These are phyloP conservation scores for Wallacemonas sp. DNA, from an alignment of 208 protist genomes.

Conservation along the genomic window DNA sequence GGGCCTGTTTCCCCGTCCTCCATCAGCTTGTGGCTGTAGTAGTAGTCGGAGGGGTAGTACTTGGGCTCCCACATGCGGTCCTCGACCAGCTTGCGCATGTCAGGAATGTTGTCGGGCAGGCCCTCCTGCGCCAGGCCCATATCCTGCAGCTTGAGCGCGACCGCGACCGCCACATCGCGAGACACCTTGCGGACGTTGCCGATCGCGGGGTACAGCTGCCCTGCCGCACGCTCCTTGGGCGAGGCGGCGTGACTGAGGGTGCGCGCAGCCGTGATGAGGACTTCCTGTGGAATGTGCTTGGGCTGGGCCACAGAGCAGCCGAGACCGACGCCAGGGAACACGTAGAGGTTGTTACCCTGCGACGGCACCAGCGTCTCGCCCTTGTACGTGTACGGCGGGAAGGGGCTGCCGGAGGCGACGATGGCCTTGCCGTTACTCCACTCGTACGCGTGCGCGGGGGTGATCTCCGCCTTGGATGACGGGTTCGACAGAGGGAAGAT, in stretches of 20 bases:
- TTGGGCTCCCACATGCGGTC: conserved; percentile 49
- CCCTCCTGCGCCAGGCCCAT: conserved; percentile 38
- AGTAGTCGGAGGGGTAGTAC: conserved; percentile 57
- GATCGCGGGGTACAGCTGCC: conserved; percentile 63
- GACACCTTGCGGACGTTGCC: conserved; percentile 44
- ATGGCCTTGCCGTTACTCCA: conserved; percentile 89
- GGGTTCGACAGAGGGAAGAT: conserved; percentile 95
- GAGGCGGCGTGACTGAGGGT: conserved; percentile 61
- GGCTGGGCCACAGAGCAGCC: conserved; percentile 76
- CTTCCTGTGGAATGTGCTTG: conserved; percentile 87
- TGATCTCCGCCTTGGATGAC: conserved; percentile 72
- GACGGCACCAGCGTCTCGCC: conserved; percentile 64
- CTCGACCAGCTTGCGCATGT: conserved; percentile 41
- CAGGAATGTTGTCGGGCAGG: conserved; percentile 38
- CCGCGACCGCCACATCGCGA: conserved; percentile 43
- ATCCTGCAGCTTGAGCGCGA: conserved; percentile 46
- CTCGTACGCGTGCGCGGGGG: conserved; percentile 84
- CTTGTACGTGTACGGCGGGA: conserved; percentile 68
- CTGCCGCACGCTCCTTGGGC: conserved; percentile 20
- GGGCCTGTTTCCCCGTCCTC: too few species aligned
- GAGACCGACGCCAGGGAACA: conserved; percentile 93
- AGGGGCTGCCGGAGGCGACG: conserved; percentile 94
- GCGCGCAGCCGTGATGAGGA: conserved; percentile 77
- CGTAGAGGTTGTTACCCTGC: conserved; percentile 96
- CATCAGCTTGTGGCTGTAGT: conserved; percentile 56